Base-by-base conservation (phyloP, 768 basidiomycete genomes). In the Termitomyces sp. region DNA sequence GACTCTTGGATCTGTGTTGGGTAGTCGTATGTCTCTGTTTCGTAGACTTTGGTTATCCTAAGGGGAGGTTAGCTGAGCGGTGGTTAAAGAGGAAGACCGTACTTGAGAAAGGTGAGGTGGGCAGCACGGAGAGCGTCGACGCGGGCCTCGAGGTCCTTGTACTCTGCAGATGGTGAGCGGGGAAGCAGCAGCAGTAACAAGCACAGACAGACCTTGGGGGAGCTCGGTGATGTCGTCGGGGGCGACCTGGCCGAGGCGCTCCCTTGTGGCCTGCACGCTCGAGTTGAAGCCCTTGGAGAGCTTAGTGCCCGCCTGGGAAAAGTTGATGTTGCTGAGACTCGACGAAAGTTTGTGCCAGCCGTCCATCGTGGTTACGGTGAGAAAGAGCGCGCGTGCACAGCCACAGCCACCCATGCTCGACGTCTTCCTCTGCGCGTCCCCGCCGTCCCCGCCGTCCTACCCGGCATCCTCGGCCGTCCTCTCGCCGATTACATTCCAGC, bases 191-290 rank as follows among this genome's bases (percentile, higher is more conserved):
- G 36, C 28, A 32, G 38, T n/a, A n/a, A n/a, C n/a, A n/a, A n/a
- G 53, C 9, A 3, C 11, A 24, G 28, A 13, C 28, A 28, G 28
- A 28, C 28, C 28, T 28, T 92, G 89, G 28, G 92, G 91, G 55
- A 94, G 82, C 76, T 98, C 97, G 8, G 96, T 98, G 70, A 98
- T 95, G 67, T 97, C 97, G 65, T 94, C 94, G 6, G 90, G 83
- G 4, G 92, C 84, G 60, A 96, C 85, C 70, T 95, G 91, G 22
- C 96, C 96, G 4, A 98, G 80, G 53, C 90, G 83, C 75, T 98
- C 96, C 70, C 76, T 84, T 24, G 93, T 93, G 2, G 92, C 92
- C 75, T 95, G 93, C 3, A 94, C 86, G 67, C 87, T 88, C 24
- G 88, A 89, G 68, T 80, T 88, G 77, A 95, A 85, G 65, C 89